Conservation (phyloP, 176 grass and related monocot species). For the Puya raimondii region DNA sequence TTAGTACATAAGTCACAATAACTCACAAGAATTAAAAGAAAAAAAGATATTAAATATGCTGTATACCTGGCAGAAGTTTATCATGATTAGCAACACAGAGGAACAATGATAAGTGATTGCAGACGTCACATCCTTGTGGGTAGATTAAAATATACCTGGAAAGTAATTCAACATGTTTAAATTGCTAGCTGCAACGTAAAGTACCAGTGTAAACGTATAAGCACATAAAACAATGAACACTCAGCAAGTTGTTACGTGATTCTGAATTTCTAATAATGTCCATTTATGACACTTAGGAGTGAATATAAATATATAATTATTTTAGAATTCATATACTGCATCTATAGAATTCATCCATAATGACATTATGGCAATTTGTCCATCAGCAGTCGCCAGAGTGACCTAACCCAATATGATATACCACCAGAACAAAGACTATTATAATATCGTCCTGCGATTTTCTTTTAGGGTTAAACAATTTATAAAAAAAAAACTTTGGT, state of each 20-base stretch:
- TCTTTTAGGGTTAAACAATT: too few species aligned
- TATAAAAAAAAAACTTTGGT: too few species aligned
- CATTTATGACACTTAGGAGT: too few species aligned
- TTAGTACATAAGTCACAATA: slow-evolving; percentile 11
- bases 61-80: slow-evolving; percentile 84
- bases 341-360: too few species aligned
- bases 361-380: too few species aligned
- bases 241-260: not conserved
- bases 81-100: slow-evolving; percentile 99
- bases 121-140: slow-evolving; percentile 97
- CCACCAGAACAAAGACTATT: too few species aligned
- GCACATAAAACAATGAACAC: slow-evolving; percentile 8
- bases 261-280: too few species aligned
- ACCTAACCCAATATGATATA: too few species aligned
- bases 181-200: not conserved
- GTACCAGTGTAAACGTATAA: not conserved
- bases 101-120: slow-evolving; percentile 96
- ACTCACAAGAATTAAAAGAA: slow-evolving; percentile 7
- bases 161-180: slow-evolving; percentile 26
- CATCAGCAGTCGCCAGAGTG: too few species aligned
- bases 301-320: too few species aligned
- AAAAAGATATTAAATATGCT: slow-evolving; percentile 17
- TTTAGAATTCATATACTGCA: too few species aligned
- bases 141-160: slow-evolving; percentile 98
- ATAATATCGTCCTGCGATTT: too few species aligned